phyloP scores from a whole-genome alignment of 192 early-diverging fungal species.

The Rhizophagus clarus region DNA sequence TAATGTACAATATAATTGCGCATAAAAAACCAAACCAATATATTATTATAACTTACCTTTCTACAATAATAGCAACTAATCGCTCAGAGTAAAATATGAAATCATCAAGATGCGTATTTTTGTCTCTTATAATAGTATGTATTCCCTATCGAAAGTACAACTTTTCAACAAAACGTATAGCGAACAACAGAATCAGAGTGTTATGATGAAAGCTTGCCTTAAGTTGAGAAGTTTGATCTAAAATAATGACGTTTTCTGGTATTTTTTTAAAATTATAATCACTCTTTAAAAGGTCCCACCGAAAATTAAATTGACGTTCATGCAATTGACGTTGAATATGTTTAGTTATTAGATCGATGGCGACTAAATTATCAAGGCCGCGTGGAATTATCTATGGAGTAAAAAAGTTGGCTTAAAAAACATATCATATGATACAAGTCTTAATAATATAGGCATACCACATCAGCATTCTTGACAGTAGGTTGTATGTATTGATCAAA shows the following conservation, averaged over 20 bases:
- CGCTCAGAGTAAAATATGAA: slow-evolving; percentile 94
- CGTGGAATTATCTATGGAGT: slow-evolving; percentile 79
- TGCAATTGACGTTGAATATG: slow-evolving; percentile 84
- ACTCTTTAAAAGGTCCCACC: slow-evolving; percentile 57
- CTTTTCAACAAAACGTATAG: slow-evolving; percentile 7
- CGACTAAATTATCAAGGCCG: slow-evolving; percentile 86
- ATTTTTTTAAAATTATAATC: slow-evolving; percentile 35
- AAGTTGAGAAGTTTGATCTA: slow-evolving; percentile 58
- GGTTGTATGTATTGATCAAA: slow-evolving; percentile 91
- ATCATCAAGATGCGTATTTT: slow-evolving; percentile 71
- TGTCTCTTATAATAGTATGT: slow-evolving; percentile 82
- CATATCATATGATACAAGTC: not conserved
- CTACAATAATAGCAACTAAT: slow-evolving; percentile 81
- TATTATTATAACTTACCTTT: slow-evolving; percentile 54
- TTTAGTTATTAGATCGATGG: slow-evolving; percentile 91
- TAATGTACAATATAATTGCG: too few species aligned
- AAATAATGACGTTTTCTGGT: slow-evolving; percentile 49
- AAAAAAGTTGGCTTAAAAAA: not conserved
- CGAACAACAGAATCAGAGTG: not conserved
- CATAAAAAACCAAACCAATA: not conserved
- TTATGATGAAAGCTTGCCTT: slow-evolving; percentile 36
- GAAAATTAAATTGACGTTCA: slow-evolving; percentile 61
- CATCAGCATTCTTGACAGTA: slow-evolving; percentile 91
- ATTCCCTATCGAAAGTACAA: slow-evolving; percentile 51
- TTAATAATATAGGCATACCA: slow-evolving; percentile 46